Percentiles rank a stretch among this genome's conserved stretches.
phyloP scores from a whole-genome alignment of 352 stramenopile genomes.

The Aphanomyces stellatus region DNA sequence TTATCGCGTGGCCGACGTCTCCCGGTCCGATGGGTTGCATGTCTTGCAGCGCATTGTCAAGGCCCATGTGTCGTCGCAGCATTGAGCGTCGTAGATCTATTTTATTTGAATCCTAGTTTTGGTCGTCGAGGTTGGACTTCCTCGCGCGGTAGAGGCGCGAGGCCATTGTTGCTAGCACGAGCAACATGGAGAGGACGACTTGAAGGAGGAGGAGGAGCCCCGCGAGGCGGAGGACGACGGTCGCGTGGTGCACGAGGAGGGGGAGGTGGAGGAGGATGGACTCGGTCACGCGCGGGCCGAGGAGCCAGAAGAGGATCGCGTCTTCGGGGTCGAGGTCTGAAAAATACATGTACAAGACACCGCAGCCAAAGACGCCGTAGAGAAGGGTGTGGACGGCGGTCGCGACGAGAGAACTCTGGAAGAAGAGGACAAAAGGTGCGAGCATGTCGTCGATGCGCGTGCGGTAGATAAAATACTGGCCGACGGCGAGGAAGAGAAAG shows the following conservation, averaged over 20 bases:
- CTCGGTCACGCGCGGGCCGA: neutral
- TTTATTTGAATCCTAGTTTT: no score
- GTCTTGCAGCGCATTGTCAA: neutral
- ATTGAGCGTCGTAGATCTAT: no score
- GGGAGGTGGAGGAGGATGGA: neutral
- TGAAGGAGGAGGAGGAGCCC: conserved; percentile 3
- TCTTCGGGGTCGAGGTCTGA: neutral
- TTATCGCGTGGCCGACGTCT: neutral
- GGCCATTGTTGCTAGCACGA: neutral
- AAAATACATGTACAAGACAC: neutral
- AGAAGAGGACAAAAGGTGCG: conserved; percentile 6
- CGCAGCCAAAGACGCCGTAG: neutral
- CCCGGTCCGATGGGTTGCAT: neutral
- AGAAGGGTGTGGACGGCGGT: neutral
- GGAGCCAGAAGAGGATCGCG: neutral
- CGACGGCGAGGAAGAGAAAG: neutral
- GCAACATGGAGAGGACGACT: neutral
- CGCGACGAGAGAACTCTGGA: neutral
- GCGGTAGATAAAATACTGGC: conserved; percentile 5
- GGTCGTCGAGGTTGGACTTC: neutral
- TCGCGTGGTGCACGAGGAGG: neutral
- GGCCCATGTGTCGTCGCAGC: no score
- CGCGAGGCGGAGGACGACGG: conserved; percentile 4
- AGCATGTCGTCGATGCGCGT: conserved; percentile 16
- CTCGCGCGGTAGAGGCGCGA: neutral